A percentile compares a stretch with the other conserved stretches of the same genome.
These are phyloP conservation scores for Sordariomycetes sp. DNA, from an alignment of 2,329 filamentous ascomycete genomes.

Conservation along the genomic window DNA sequence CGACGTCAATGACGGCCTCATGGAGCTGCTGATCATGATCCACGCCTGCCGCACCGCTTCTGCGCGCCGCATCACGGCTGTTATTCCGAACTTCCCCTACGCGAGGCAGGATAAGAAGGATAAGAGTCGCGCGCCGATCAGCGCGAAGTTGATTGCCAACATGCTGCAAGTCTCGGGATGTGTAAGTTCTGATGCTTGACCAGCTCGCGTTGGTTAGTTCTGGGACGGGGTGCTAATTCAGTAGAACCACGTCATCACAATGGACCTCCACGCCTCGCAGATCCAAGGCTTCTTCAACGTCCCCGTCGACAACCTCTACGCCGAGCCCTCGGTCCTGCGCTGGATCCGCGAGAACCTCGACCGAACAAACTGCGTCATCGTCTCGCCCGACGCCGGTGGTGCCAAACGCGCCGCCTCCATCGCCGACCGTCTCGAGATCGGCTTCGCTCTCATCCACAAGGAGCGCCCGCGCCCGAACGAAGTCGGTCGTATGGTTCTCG, in stretches of 20 bases:
- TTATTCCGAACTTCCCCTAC: constrained; percentile 94
- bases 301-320: constrained; percentile 72
- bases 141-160: constrained; percentile 90
- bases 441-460: constrained; percentile 94
- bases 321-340: constrained; percentile 81
- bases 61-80: constrained; percentile 86
- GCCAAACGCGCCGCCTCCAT: constrained; percentile 92
- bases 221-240: background rate
- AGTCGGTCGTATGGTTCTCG: constrained; percentile 86
- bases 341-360: constrained; percentile 86
- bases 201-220: too few species aligned
- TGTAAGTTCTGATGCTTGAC: constrained; percentile 18
- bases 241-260: constrained; percentile 64
- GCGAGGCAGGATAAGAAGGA: constrained; percentile 98
- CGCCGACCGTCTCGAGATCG: constrained; percentile 81
- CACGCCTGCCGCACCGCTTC: constrained; percentile 67
- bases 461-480: constrained; percentile 81
- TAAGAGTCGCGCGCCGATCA: constrained; percentile 87
- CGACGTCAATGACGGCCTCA: constrained; percentile 95
- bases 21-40: constrained; percentile 98
- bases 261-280: constrained; percentile 91
- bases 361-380: constrained; percentile 80
- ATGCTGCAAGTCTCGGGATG: constrained; percentile 95
- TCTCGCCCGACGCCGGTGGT: constrained; percentile 89
- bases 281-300: constrained; percentile 95